A percentile compares a stretch with the other conserved stretches of the same genome.
phyloP scores from a whole-genome alignment of 2,329 filamentous ascomycete genomes.

The Hymenoscyphus occultus region DNA sequence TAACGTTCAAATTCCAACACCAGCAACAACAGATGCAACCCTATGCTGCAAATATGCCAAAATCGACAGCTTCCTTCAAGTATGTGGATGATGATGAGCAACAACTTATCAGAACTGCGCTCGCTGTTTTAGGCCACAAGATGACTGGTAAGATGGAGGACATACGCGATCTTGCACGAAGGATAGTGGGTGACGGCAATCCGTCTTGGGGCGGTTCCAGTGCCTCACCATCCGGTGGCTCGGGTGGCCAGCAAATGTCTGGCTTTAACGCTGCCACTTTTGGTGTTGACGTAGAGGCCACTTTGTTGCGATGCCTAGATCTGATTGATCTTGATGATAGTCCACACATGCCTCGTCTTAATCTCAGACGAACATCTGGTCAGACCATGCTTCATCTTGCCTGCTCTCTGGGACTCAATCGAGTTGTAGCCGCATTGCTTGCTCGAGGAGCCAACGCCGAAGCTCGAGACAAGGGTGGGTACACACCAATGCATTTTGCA shows the following conservation, averaged over 20 bases:
- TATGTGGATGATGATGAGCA: conserved; percentile 72
- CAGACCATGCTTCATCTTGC: conserved; percentile 81
- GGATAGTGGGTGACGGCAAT: conserved; percentile 53
- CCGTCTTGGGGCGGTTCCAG: conserved; percentile 47
- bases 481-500: conserved; percentile 79
- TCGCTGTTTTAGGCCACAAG: conserved; percentile 62
- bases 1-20: conserved; percentile 55
- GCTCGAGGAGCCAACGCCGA: conserved; percentile 76
- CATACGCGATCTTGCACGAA: conserved; percentile 58
- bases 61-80: conserved; percentile 59
- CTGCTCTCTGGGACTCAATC: conserved; percentile 69
- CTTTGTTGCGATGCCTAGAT: conserved; percentile 70
- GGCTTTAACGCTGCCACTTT: conserved; percentile 40
- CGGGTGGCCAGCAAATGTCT: conserved; percentile 44
- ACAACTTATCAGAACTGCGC: conserved; percentile 63
- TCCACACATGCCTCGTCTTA: conserved; percentile 62
- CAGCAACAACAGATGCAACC: conserved; percentile 44
- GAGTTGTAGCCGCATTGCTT: conserved; percentile 73
- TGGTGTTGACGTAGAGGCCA: conserved; percentile 36
- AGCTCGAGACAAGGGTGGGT: conserved; percentile 72
- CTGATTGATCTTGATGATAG: conserved; percentile 76
- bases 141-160: conserved; percentile 62
- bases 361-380: conserved; percentile 62
- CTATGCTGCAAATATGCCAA: conserved; percentile 44
- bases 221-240: conserved; percentile 44